Conservation (phyloP, 305 asterid species). For the Fraxinus greggii region DNA sequence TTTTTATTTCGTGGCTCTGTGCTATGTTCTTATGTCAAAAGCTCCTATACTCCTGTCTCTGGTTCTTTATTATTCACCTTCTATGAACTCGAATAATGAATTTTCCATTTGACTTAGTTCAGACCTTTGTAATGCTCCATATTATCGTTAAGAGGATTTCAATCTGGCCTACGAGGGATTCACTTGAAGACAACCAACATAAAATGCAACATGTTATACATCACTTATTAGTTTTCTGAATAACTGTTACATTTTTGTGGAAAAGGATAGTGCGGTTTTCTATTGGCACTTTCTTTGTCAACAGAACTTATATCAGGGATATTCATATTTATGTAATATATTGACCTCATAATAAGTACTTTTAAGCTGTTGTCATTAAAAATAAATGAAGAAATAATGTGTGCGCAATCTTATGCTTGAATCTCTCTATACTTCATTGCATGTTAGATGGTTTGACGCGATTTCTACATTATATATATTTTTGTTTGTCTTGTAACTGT, state of each 20-base stretch:
- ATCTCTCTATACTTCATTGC: slow-evolving; percentile 7
- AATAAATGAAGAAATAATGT: slow-evolving; percentile 6
- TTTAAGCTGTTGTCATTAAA: slow-evolving; percentile 10
- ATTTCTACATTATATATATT: slow-evolving; percentile 8
- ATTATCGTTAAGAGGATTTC: background rate
- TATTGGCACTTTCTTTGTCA: background rate
- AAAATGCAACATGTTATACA: no score
- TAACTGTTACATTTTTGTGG: no score
- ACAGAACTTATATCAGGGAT: background rate
- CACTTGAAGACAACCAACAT: background rate
- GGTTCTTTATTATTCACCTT: background rate
- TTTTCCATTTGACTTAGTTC: background rate
- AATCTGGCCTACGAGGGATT: background rate
- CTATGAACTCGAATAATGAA: background rate
- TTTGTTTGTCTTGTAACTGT: slow-evolving; percentile 12
- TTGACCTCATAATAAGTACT: background rate
- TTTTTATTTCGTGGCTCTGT: background rate
- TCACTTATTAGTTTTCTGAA: no score
- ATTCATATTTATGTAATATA: background rate
- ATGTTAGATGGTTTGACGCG: slow-evolving; percentile 13
- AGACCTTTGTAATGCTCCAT: background rate
- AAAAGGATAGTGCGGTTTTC: no score
- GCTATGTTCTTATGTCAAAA: background rate
- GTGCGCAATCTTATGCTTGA: slow-evolving; percentile 18
- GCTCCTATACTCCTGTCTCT: background rate